These are phyloP conservation scores for Tetragonia tetragonoides DNA, from an alignment of 148 eudicot species.

Conservation along the genomic window DNA sequence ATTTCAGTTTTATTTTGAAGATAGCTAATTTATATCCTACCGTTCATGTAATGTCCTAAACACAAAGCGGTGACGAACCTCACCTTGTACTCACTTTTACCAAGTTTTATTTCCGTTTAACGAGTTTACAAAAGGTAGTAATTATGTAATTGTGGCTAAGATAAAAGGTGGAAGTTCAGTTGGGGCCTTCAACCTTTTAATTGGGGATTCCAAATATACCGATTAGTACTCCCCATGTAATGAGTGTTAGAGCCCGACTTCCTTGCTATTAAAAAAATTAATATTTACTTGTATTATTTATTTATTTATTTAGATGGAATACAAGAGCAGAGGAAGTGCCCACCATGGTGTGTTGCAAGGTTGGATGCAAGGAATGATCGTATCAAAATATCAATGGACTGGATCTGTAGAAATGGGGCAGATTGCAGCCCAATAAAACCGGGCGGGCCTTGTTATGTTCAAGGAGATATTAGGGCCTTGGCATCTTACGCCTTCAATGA, in stretches of 20 bases:
- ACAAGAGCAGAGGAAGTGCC: slow-evolving; percentile 7
- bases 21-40: no score
- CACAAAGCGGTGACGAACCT: no score
- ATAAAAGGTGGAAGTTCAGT: no score
- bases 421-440: slow-evolving; percentile 24
- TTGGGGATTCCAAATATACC: no score
- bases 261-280: not conserved
- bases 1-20: no score
- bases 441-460: slow-evolving; percentile 1
- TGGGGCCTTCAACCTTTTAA: not conserved
- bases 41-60: no score
- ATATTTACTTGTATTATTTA: not conserved
- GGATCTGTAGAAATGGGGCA: slow-evolving; percentile 20
- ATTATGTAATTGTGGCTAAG: no score
- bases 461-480: slow-evolving; percentile 16
- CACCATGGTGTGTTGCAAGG: slow-evolving; percentile 20
- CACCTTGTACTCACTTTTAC: no score
- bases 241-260: not conserved
- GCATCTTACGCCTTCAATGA: slow-evolving; percentile 24
- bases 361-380: not conserved
- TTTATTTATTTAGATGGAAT: slow-evolving; percentile 10
- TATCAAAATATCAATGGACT: slow-evolving; percentile 9
- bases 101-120: no score
- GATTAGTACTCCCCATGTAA: no score
- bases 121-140: no score